Base-by-base conservation (phyloP, 1,284 basidiomycete genomes). In the Tetrapyrgos nigripes region DNA sequence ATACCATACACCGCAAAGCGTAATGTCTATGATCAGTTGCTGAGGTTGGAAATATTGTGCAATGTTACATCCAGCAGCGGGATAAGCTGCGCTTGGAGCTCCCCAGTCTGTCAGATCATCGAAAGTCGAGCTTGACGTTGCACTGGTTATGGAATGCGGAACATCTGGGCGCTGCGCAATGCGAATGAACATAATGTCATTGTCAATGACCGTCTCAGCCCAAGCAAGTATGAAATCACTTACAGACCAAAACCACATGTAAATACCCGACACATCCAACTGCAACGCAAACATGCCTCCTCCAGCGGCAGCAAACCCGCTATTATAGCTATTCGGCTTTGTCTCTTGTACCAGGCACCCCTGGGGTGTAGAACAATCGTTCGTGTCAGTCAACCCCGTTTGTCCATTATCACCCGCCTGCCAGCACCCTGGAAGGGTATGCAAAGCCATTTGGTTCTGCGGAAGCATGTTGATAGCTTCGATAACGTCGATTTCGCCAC, bases 241-340 rank as follows among this genome's bases (percentile, higher is more conserved):
- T 65, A 85, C 83, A 53, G 76, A 79, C 80, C 85, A 86, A 75
- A 87, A 89, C 88, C 88, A 91, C 47, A 89, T 83, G 66, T 81
- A 73, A 61, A 81, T 77, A 5, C 85, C 84, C 24, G 79, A 66
- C 4, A 76, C 73, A 53, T 88, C 83, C 64, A 87, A 84, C 70
- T 88, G 86, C 2, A 81, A 72, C 10, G 86, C 85, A 68, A 78
- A 90, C 1, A 88, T 84, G 10, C 88, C 88, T 43, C 88, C 89
- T 14, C 87, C 87, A 8, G 81, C 82, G 5, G 72, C 68, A 3
- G 79, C 79, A 64, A 91, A 90, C 0, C 73, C 79, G 5, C 72
- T 68, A 1, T 83, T 84, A 63, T 79, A 88, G 62, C 83, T 86
- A 59, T 82, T 82, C 11, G 75, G 66, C 58, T 78, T 76, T 29